Evolutionary conservation across 2,329 filamentous ascomycete species (phyloP).

Genomic region (Aspergillus hortae): DNA sequence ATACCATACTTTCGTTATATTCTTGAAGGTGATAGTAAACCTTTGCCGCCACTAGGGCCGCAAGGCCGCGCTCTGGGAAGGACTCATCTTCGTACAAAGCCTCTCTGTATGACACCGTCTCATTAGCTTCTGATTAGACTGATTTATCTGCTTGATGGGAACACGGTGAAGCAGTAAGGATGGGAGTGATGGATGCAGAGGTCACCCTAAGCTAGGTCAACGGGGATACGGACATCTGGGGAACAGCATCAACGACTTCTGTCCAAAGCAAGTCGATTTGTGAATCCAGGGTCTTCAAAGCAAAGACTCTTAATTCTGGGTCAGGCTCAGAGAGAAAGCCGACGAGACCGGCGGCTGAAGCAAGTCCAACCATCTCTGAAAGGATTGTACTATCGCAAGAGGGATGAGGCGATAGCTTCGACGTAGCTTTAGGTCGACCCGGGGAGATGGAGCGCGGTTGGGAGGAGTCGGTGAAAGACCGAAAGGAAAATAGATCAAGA

Average conservation of each 20-base stretch:
- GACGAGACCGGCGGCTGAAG: constrained; percentile 89
- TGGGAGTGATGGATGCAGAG: not conserved
- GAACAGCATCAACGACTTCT: constrained; percentile 87
- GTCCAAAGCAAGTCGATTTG: constrained; percentile 98
- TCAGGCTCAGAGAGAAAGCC: constrained; percentile 95
- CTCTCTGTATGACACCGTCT: constrained; percentile 59
- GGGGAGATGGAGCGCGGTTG: not conserved
- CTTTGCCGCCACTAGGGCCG: constrained; percentile 91
- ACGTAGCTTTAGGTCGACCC: constrained; percentile 26
- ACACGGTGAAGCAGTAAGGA: not conserved
- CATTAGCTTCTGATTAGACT: constrained; percentile 8
- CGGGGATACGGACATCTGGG: constrained; percentile 71
- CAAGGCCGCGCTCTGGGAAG: constrained; percentile 90
- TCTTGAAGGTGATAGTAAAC: constrained; percentile 98
- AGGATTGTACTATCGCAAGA: constrained; percentile 21
- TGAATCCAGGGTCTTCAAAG: constrained; percentile 89
- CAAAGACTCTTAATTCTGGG: constrained; percentile 89
- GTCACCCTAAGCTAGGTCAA: constrained; percentile 1
- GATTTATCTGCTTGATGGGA: not conserved
- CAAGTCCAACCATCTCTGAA: constrained; percentile 77
- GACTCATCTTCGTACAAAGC: constrained; percentile 94
- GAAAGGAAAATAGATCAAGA: constrained; percentile 19
- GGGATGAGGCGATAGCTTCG: constrained; percentile 31
- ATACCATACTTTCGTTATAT: constrained; percentile 99
- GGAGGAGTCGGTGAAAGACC: constrained; percentile 10